Evolutionary conservation across 108 stramenopile species (phyloP).

Genomic region (Cylindrotheca closterium): DNA sequence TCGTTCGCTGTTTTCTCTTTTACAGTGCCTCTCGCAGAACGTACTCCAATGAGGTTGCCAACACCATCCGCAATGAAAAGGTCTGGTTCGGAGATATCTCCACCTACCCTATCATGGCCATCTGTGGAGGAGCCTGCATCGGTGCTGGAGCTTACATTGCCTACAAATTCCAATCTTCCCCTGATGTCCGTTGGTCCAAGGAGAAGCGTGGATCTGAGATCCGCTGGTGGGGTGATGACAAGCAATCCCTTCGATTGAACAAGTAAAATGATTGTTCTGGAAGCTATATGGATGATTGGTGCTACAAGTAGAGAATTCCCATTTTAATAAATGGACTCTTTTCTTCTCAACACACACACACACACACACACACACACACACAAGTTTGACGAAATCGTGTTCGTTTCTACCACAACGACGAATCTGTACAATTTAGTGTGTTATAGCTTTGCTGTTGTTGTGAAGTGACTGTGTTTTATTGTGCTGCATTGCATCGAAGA

Average conservation of each 20-base stretch:
- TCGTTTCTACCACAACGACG: no score
- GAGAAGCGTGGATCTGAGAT: constrained; percentile 51
- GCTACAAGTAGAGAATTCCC: no score
- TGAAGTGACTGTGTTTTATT: no score
- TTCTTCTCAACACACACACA: no score
- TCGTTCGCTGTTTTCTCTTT: constrained; percentile 4
- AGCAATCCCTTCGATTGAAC: not conserved
- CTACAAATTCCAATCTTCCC: constrained; percentile 16
- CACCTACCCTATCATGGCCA: constrained; percentile 71
- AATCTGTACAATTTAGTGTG: no score
- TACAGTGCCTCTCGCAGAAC: not conserved
- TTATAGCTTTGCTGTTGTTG: no score
- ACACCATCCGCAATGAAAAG: constrained; percentile 29
- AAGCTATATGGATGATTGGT: no score
- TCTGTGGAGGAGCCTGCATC: constrained; percentile 45
- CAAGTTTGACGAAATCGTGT: no score
- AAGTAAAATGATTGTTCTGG: constrained; percentile 5
- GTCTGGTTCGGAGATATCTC: constrained; percentile 37
- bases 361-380: no score
- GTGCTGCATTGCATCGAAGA: no score
- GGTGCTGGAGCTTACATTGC: constrained; percentile 38
- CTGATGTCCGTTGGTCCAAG: constrained; percentile 58
- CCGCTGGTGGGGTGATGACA: constrained; percentile 50
- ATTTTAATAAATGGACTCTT: no score
- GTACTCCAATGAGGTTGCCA: constrained; percentile 10